These are phyloP conservation scores for Brassica balearica DNA, from an alignment of 441 rosid genomes.

Conservation along the genomic window DNA sequence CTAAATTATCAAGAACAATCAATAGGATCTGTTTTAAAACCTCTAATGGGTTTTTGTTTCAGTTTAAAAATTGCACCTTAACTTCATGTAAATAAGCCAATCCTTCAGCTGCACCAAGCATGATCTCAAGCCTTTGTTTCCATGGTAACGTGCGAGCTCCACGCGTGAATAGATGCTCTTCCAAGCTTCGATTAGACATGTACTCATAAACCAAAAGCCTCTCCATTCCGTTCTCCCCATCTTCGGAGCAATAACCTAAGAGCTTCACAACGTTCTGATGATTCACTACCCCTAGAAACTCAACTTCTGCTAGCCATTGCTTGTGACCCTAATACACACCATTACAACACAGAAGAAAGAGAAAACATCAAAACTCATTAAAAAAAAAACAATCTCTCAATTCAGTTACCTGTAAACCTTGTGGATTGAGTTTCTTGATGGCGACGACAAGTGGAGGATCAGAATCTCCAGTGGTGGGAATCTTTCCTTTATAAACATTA, in stretches of 20 bases:
- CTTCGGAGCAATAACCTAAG: no score
- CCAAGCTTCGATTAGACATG: no score
- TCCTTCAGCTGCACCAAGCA: constrained; percentile 74
- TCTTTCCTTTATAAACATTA: constrained; percentile 69
- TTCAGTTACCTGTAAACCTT: constrained; percentile 54
- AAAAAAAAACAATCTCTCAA: no score
- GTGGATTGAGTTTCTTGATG: constrained; percentile 62
- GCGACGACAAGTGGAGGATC: constrained; percentile 53
- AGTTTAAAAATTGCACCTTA: constrained; percentile 45
- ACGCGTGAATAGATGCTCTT: no score
- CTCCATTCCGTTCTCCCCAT: no score
- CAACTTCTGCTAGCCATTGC: constrained; percentile 65
- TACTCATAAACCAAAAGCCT: no score
- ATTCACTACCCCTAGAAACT: constrained; percentile 57
- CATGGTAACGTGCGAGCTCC: no score
- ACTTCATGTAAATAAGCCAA: constrained; percentile 64
- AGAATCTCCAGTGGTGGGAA: constrained; percentile 44
- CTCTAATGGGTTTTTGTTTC: constrained; percentile 35
- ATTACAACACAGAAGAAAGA: constrained; percentile 9
- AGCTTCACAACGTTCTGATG: constrained; percentile 30
- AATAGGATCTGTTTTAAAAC: constrained; percentile 6
- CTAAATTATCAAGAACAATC: constrained; percentile 9
- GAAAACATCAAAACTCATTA: not conserved
- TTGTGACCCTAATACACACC: constrained; percentile 62
- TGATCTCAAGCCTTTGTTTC: constrained; percentile 47